Conservation (phyloP, 2,329 filamentous ascomycete genomes). For the Aspergillus ibericus region DNA sequence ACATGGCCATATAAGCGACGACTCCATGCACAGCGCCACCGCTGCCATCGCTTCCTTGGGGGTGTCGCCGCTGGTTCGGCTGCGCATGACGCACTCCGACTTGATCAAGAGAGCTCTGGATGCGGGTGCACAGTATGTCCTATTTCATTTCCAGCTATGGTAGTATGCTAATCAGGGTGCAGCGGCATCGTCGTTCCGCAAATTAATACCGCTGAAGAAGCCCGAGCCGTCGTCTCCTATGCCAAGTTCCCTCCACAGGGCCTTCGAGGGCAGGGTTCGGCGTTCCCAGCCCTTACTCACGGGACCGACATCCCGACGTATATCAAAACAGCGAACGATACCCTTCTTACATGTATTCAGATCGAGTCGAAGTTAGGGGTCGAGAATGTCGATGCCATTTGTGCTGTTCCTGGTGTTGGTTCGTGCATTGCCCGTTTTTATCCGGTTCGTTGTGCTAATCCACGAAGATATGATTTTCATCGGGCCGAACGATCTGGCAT, state of each 20-base stretch:
- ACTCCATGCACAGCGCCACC: slow-evolving; percentile 30
- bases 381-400: slow-evolving; percentile 44
- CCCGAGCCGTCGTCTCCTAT: slow-evolving; percentile 21
- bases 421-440: not conserved
- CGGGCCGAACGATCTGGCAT: not conserved
- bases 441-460: not conserved
- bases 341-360: slow-evolving; percentile 38
- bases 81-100: slow-evolving; percentile 21
- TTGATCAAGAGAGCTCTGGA: slow-evolving; percentile 29
- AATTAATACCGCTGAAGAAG: slow-evolving; percentile 53
- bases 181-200: slow-evolving; percentile 52
- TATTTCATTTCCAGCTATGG: not conserved
- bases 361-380: slow-evolving; percentile 43
- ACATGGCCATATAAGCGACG: slow-evolving; percentile 30
- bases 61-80: slow-evolving; percentile 26
- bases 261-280: slow-evolving; percentile 30
- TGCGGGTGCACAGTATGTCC: slow-evolving; percentile 26
- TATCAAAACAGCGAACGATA: slow-evolving; percentile 35
- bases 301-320: slow-evolving; percentile 31
- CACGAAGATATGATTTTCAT: not conserved
- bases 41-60: slow-evolving; percentile 27
- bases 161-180: not conserved
- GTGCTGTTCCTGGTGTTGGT: slow-evolving; percentile 40
- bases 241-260: slow-evolving; percentile 34
- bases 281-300: slow-evolving; percentile 41